A percentile compares a stretch with the other conserved stretches of the same genome.
These are phyloP conservation scores for Blastocystis hominis DNA, from an alignment of 352 stramenopile species.

Conservation along the genomic window DNA sequence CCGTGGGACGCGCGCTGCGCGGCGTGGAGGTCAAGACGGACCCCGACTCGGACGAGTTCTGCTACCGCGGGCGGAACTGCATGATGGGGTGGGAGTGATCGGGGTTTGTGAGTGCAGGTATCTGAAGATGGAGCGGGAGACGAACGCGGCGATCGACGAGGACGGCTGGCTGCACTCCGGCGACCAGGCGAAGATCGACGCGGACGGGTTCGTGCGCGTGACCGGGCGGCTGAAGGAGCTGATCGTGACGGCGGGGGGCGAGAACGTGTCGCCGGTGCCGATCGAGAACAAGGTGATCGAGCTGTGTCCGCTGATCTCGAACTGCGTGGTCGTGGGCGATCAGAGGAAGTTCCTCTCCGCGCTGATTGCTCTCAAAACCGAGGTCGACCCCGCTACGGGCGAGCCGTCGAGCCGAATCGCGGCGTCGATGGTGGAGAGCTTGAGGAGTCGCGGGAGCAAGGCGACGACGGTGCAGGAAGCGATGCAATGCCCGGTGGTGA, in stretches of 20 bases:
- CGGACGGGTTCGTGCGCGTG: conserved; percentile 81
- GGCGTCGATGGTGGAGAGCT: conserved; percentile 63
- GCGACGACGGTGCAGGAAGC: conserved; percentile 73
- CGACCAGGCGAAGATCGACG: conserved; percentile 75
- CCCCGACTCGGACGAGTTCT: conserved; percentile 39
- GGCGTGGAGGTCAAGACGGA: conserved; percentile 30
- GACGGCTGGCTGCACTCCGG: conserved; percentile 86
- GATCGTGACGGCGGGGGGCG: conserved; percentile 83
- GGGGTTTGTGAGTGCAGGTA: conserved; percentile 49
- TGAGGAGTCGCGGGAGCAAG: conserved; percentile 61
- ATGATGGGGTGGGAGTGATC: conserved; percentile 45
- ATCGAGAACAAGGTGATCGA: conserved; percentile 82
- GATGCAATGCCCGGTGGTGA: conserved; percentile 67
- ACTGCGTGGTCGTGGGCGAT: conserved; percentile 82
- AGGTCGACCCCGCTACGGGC: conserved; percentile 69
- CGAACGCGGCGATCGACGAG: conserved; percentile 74
- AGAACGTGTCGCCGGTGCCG: conserved; percentile 83
- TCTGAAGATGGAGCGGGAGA: conserved; percentile 65
- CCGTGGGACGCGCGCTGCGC: conserved; percentile 3
- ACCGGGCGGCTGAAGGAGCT: conserved; percentile 89
- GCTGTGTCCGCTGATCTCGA: conserved; percentile 74
- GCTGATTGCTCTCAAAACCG: conserved; percentile 71
- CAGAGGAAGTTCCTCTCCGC: conserved; percentile 78
- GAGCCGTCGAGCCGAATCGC: conserved; percentile 65
- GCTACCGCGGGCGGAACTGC: conserved; percentile 28